A percentile compares a stretch with the other conserved stretches of the same genome.
Conservation (phyloP, 73 alveolate species). For the Blepharisma stoltei region DNA sequence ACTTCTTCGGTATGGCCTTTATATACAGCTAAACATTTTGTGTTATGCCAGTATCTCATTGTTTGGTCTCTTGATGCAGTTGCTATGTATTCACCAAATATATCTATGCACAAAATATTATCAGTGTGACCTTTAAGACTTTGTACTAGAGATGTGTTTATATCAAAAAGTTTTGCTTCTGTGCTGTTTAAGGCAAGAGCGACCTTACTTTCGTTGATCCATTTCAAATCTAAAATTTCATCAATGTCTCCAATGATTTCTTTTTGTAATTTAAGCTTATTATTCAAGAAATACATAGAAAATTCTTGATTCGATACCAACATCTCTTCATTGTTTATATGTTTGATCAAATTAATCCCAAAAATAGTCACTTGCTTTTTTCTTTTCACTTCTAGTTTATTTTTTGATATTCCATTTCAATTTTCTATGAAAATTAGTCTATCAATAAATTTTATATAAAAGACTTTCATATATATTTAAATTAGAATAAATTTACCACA, state of each 20-base stretch:
- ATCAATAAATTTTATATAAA: too few species aligned
- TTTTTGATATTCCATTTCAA: too few species aligned
- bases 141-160: slow-evolving; percentile 8
- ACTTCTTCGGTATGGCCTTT: slow-evolving; percentile 88
- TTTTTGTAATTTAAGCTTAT: slow-evolving; percentile 30
- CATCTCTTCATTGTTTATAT: background rate
- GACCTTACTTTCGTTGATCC: slow-evolving; percentile 33
- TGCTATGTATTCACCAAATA: slow-evolving; percentile 55
- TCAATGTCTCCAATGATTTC: slow-evolving; percentile 44
- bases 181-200: slow-evolving; percentile 38
- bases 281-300: background rate
- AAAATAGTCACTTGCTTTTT: background rate
- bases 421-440: too few species aligned
- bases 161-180: slow-evolving; percentile 37
- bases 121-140: slow-evolving; percentile 87
- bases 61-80: slow-evolving; percentile 92
- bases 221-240: slow-evolving; percentile 44
- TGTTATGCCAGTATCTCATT: slow-evolving; percentile 81
- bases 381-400: background rate
- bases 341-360: background rate
- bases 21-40: slow-evolving; percentile 55
- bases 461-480: too few species aligned
- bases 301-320: slow-evolving; percentile 8
- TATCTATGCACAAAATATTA: slow-evolving; percentile 79
- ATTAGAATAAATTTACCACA: background rate